phyloP scores from a whole-genome alignment of 257 asterid genomes.

The Mentha longifolia region DNA sequence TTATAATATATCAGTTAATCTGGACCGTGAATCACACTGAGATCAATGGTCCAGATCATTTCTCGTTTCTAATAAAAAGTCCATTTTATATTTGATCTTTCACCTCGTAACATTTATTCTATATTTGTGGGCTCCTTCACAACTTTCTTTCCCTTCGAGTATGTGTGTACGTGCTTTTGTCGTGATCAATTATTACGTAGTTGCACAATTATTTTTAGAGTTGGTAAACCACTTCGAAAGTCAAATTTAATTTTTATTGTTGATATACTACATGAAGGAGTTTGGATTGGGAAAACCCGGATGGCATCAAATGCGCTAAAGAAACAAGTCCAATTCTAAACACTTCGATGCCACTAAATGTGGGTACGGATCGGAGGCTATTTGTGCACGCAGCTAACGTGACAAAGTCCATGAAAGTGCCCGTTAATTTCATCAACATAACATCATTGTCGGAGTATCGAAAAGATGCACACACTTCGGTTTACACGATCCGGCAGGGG shows the following conservation, averaged over 20 bases:
- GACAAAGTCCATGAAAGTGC: slow-evolving; percentile 53
- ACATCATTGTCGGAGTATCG: slow-evolving; percentile 66
- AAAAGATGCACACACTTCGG: slow-evolving; percentile 82
- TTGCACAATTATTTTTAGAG: not conserved
- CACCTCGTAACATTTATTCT: not conserved
- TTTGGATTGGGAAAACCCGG: slow-evolving; percentile 78
- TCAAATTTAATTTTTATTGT: no score
- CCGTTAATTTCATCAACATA: slow-evolving; percentile 58
- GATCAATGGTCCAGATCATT: no score
- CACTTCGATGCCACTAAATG: slow-evolving; percentile 59
- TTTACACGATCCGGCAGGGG: slow-evolving; percentile 76
- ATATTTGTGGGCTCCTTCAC: not conserved
- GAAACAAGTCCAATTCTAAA: slow-evolving; percentile 70
- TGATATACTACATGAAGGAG: slow-evolving; percentile 54
- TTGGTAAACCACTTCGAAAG: slow-evolving; percentile 26
- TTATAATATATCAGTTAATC: no score
- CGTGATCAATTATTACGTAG: not conserved
- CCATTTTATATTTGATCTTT: no score
- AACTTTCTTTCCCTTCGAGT: not conserved
- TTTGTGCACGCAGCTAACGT: slow-evolving; percentile 56
- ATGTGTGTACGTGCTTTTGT: not conserved
- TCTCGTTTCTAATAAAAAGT: no score
- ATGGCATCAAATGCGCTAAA: slow-evolving; percentile 74
- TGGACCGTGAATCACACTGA: no score
- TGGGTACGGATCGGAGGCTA: slow-evolving; percentile 66